Percentiles rank a stretch among this genome's conserved stretches.
Evolutionary conservation across 306 rosid genomes (phyloP).

Genomic region (Prinsepia uniflora): DNA sequence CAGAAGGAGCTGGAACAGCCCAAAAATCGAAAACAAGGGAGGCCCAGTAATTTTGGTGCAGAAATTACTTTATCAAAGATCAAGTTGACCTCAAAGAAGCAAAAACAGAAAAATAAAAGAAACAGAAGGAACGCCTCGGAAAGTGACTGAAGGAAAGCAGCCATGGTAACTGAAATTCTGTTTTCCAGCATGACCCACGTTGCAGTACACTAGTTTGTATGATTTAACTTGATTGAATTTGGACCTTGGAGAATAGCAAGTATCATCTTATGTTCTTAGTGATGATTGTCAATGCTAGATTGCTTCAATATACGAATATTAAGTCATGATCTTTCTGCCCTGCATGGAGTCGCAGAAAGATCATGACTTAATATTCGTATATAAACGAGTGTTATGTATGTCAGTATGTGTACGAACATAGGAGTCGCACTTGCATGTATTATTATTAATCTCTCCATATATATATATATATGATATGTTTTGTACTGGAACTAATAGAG

Average conservation of each 20-base stretch:
- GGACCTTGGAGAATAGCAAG: neutral
- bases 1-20: slow-evolving; percentile 3
- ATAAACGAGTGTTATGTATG: no score
- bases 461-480: no score
- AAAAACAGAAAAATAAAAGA: neutral
- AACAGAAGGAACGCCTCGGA: neutral
- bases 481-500: no score
- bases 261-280: no score
- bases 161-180: neutral
- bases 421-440: no score
- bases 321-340: no score
- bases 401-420: no score
- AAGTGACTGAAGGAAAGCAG: slow-evolving; percentile 2
- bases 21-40: neutral
- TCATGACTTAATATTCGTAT: no score
- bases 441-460: no score
- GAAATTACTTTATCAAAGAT: neutral
- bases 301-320: no score
- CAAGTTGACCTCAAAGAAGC: neutral
- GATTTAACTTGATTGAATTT: neutral
- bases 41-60: neutral
- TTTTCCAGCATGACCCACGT: neutral
- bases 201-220: neutral
- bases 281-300: no score
- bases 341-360: no score